Conservation (phyloP, 305 asterid genomes). For the Rubia peregrina region DNA sequence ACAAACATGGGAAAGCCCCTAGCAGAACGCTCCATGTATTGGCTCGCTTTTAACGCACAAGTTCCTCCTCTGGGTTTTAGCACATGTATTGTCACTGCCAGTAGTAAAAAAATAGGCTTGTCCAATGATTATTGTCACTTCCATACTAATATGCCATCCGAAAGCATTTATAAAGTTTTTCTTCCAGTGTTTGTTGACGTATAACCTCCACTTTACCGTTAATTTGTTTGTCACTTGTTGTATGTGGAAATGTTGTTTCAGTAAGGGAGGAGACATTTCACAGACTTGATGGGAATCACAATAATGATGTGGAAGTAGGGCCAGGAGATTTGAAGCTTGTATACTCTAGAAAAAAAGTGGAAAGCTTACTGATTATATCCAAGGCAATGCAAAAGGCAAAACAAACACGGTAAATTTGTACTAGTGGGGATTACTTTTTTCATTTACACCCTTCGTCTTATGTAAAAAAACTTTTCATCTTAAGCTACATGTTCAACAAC, state of each 20-base stretch:
- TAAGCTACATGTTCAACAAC: not conserved
- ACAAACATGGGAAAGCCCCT: conserved; percentile 61
- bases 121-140: conserved; percentile 17
- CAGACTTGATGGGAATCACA: conserved; percentile 37
- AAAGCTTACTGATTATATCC: conserved; percentile 52
- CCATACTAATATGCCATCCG: conserved; percentile 9
- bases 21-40: conserved; percentile 39
- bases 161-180: not conserved
- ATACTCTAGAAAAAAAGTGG: conserved; percentile 63
- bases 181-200: not conserved
- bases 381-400: conserved; percentile 47
- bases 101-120: conserved; percentile 46
- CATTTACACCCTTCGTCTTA: not conserved
- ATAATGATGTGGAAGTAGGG: conserved; percentile 57
- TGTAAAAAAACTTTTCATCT: not conserved
- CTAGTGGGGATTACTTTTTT: not conserved
- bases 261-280: conserved; percentile 30
- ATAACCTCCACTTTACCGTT: not conserved
- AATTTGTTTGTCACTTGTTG: conserved; percentile 12
- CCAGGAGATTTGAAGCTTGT: conserved; percentile 73
- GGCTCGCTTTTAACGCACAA: conserved; percentile 77
- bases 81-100: conserved; percentile 53
- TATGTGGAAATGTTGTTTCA: conserved; percentile 41
- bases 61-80: conserved; percentile 89
- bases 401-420: conserved; percentile 42